phyloP scores from a whole-genome alignment of 176 grass and related monocot species.

The Aegilops sharonensis region DNA sequence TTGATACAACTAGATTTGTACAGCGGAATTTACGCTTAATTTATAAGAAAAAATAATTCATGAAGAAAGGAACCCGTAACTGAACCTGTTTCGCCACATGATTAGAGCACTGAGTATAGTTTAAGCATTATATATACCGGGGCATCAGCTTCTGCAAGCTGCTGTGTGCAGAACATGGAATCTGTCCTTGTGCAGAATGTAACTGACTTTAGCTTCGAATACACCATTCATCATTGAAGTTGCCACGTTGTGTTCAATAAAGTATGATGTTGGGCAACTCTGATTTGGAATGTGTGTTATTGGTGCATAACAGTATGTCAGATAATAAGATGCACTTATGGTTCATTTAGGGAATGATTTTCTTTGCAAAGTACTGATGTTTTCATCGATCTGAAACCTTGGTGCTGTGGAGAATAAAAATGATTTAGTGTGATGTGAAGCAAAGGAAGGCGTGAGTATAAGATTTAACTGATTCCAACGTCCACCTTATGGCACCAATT shows the following conservation, averaged over 20 bases:
- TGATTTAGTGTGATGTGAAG: background rate
- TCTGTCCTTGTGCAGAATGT: background rate
- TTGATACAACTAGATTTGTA: background rate
- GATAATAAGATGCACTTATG: background rate
- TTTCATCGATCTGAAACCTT: background rate
- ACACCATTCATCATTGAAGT: background rate
- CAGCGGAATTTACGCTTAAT: background rate
- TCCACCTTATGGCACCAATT: background rate
- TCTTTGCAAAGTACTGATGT: background rate
- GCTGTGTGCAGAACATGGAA: background rate
- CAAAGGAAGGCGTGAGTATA: background rate
- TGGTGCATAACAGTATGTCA: background rate
- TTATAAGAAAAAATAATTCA: background rate
- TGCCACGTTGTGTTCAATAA: background rate
- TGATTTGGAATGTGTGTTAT: background rate
- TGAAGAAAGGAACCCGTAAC: background rate
- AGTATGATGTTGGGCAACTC: slow-evolving; percentile 12
- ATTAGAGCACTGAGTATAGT: background rate
- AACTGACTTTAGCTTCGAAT: background rate
- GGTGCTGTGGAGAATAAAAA: slow-evolving; percentile 8
- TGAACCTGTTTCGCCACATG: background rate
- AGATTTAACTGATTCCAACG: background rate
- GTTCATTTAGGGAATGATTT: background rate
- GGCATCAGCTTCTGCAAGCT: background rate
- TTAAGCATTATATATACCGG: background rate